A percentile compares a stretch with the other conserved stretches of the same genome.
Conservation (phyloP, 345 rosid genomes). For the Cardiospermum halicacabum region DNA sequence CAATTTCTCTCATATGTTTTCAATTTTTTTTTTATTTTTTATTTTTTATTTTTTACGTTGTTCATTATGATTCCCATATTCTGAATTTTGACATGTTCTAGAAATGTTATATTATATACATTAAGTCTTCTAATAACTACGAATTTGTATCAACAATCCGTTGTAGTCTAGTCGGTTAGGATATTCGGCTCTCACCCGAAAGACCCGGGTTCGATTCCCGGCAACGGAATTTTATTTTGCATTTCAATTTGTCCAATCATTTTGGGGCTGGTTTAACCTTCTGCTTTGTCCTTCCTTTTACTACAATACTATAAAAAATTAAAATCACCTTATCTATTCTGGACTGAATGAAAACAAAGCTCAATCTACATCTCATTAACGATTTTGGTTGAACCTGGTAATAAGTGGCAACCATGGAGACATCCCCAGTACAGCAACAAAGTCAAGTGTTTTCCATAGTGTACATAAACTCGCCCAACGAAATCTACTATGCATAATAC, state of each 20-base stretch:
- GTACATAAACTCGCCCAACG: neutral
- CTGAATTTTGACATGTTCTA: no score
- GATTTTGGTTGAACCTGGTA: conserved; percentile 1
- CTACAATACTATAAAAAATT: no score
- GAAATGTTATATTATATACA: no score
- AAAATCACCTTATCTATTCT: neutral
- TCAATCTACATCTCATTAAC: neutral
- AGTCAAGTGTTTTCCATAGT: neutral
- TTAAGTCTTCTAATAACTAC: no score
- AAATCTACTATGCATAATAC: neutral
- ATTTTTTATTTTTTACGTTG: no score
- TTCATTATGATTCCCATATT: no score
- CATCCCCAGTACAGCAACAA: neutral
- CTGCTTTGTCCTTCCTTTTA: no score
- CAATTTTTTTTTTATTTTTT: no score
- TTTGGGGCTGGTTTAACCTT: no score
- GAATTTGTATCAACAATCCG: conserved; percentile 22
- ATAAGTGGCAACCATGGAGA: neutral
- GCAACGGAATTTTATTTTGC: conserved; percentile 47
- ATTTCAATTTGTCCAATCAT: no score
- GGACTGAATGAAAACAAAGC: neutral
- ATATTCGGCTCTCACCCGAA: conserved; percentile 73
- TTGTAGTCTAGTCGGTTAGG: conserved; percentile 80
- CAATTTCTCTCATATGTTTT: no score
- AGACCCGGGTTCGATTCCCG: conserved; percentile 84